Conservation (phyloP, 805 yeast genomes). For the Teunomyces lycoperdinae region DNA sequence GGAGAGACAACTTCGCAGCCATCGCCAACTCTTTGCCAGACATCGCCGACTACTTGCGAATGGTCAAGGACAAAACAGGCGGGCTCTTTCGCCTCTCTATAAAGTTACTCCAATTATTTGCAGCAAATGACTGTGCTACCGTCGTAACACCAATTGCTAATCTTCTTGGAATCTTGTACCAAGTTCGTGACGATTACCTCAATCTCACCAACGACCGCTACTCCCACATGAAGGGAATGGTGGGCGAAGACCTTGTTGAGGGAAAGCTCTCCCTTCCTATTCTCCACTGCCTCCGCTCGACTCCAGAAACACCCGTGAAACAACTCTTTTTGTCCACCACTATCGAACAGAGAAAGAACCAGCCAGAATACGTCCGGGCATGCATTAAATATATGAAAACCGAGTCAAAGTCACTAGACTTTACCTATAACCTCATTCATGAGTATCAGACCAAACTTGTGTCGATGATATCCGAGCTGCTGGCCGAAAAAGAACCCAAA, state of each 20-base stretch:
- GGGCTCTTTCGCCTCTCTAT: conserved; percentile 80
- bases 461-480: conserved; percentile 8
- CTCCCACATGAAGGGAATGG: conserved; percentile 64
- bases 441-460: conserved; percentile 19
- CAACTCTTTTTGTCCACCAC: background rate
- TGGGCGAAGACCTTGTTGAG: conserved; percentile 81
- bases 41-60: conserved; percentile 54
- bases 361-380: too few relatives aligned
- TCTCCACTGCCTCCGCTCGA: conserved; percentile 45
- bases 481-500: background rate
- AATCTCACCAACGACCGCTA: conserved; percentile 56
- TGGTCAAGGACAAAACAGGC: conserved; percentile 87
- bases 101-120: conserved; percentile 49
- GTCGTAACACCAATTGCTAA: conserved; percentile 63
- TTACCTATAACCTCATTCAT: conserved; percentile 20
- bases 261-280: conserved; percentile 89
- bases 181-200: conserved; percentile 79
- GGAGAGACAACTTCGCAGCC: conserved; percentile 59
- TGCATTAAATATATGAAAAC: conserved; percentile 19
- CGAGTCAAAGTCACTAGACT: conserved; percentile 23
- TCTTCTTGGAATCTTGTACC: conserved; percentile 78
- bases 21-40: conserved; percentile 20
- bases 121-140: conserved; percentile 6
- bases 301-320: conserved; percentile 21
- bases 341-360: background rate